Conservation (phyloP, 2,329 filamentous ascomycete genomes). For the Penicillium sclerotigenum region DNA sequence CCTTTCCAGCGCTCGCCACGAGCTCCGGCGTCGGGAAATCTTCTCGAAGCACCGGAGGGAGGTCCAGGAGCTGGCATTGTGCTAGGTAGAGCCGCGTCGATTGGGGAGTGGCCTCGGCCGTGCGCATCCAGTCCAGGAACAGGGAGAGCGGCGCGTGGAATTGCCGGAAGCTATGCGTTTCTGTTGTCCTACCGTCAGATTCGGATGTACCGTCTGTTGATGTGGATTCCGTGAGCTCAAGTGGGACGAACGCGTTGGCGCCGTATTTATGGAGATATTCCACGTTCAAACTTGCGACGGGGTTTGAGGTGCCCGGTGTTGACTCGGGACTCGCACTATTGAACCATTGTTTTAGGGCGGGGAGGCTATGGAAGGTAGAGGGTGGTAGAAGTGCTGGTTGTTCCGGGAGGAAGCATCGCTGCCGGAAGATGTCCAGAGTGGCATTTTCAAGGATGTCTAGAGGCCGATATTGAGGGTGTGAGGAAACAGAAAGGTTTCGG, state of each 20-base stretch:
- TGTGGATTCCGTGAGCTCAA: constrained; percentile 53
- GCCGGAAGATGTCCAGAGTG: constrained; percentile 49
- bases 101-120: constrained; percentile 24
- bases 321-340: constrained; percentile 26
- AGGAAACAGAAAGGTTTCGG: constrained; percentile 7
- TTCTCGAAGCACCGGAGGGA: constrained; percentile 60
- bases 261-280: constrained; percentile 46
- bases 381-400: constrained; percentile 53
- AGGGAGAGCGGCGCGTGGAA: constrained; percentile 56
- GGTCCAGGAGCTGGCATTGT: constrained; percentile 68
- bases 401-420: constrained; percentile 52
- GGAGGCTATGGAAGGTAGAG: constrained; percentile 45
- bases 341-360: constrained; percentile 62
- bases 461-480: constrained; percentile 18
- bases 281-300: constrained; percentile 35
- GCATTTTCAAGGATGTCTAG: constrained; percentile 32
- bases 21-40: constrained; percentile 68
- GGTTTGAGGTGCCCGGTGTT: constrained; percentile 30
- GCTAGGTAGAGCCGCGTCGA: constrained; percentile 70
- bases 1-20: constrained; percentile 63
- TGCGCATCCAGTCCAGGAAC: constrained; percentile 55
- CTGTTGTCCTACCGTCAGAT: background rate
- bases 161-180: constrained; percentile 41
- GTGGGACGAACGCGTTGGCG: constrained; percentile 52
- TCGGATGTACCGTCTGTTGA: background rate